Base-by-base conservation (phyloP, 73 alveolate genomes). In the Stentor roeselii region DNA sequence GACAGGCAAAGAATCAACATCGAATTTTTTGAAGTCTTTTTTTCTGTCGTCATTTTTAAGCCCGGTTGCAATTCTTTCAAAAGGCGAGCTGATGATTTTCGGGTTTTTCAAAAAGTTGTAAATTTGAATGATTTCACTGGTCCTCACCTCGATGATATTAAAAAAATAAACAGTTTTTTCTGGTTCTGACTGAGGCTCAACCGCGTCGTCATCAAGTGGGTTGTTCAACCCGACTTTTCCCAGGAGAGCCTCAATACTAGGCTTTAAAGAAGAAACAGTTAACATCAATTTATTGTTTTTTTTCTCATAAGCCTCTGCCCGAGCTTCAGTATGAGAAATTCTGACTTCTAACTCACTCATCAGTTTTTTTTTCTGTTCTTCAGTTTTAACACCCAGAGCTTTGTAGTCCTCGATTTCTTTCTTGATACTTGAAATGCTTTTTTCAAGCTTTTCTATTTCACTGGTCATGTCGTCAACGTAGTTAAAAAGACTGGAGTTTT, bases 131-230 rank as follows among this genome's bases (percentile, higher is more conserved):
- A 90, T 90, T 40, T 90, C 96, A 60, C 88, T 90, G 39, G 91
- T 90, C 90, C 88, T 87, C 41, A 80, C 75, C 88, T 90, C 96
- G 3, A 90, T 92, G 88, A 90, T 85, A 0, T 93, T 93, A 15
- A 90, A 74, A 74, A 83, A 90, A 41, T 78, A 67, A 91, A 90
- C 84, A 31, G 88, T 84, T 42, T 90, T 90, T 36, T 90, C 86
- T 34, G 92, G 78, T 14, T 87, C 36, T 3, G 90, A 87, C 83
- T 74, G 87, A 30, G 90, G 32, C 3, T 92, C 92, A 31, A 88
- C 83, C 39, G 60, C 58, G 75, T 88, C 93, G 60, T 90, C 76
- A 3, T 78, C 15, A 30, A 92, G 86, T 4, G 84, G 91, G 36
- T 83, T 84, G 60, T 85, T 75, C 41, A 89, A 85, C 60, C 87